Conservation (phyloP, 2,329 filamentous ascomycete genomes). For the Cercospora canescens region DNA sequence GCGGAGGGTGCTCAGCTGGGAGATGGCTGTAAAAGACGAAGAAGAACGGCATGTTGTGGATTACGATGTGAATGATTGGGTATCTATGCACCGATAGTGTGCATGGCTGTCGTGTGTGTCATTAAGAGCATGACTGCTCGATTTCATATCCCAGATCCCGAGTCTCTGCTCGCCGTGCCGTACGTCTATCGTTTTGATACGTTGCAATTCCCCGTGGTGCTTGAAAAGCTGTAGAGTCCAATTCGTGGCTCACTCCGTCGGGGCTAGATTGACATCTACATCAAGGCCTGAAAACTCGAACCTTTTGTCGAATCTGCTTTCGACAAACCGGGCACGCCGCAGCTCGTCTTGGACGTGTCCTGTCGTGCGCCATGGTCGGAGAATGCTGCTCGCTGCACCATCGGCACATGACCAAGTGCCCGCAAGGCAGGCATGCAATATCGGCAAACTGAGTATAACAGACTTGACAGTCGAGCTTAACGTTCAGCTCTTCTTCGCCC, state of each 20-base stretch:
- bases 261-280: not conserved
- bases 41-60: not conserved
- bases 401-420: conserved; percentile 56
- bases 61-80: not conserved
- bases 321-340: conserved; percentile 50
- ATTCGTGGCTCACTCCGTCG: not conserved
- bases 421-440: conserved; percentile 54
- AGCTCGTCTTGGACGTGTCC: conserved; percentile 39
- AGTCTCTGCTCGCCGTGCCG: not conserved
- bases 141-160: not conserved
- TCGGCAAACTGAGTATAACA: conserved; percentile 56
- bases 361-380: conserved; percentile 44
- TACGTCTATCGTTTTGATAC: not conserved
- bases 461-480: conserved; percentile 54
- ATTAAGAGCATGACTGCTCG: not conserved
- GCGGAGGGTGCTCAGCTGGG: too few species aligned
- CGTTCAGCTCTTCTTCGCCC: conserved; percentile 50
- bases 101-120: not conserved
- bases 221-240: not conserved
- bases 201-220: too few species aligned
- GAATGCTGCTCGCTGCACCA: conserved; percentile 56
- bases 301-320: conserved; percentile 47
- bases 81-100: not conserved
- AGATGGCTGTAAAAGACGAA: not conserved
- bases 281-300: conserved; percentile 34